Percentiles rank a stretch among this genome's conserved stretches.
Conservation (phyloP, 495 filamentous ascomycete genomes). For the Neurospora tetraspora region DNA sequence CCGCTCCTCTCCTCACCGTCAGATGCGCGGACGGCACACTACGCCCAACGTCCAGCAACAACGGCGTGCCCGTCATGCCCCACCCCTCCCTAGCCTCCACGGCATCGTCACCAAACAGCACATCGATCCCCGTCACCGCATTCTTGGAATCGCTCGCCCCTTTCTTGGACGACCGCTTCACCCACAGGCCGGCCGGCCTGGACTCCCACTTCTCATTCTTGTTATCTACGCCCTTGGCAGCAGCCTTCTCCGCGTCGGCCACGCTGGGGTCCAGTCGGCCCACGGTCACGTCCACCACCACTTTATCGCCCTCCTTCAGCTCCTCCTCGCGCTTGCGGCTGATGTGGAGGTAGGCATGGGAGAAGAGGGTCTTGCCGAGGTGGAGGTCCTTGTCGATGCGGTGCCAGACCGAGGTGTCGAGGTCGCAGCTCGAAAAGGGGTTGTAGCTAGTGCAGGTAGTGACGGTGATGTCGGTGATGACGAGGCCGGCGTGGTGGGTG, state of each 20-base stretch:
- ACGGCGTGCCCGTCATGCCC: constrained; percentile 59
- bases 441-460: constrained; percentile 66
- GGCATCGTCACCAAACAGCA: constrained; percentile 88
- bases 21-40: constrained; percentile 59
- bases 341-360: constrained; percentile 74
- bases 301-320: constrained; percentile 58
- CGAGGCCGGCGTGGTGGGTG: constrained; percentile 64
- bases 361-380: constrained; percentile 60
- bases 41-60: constrained; percentile 53
- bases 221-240: constrained; percentile 39
- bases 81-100: constrained; percentile 80
- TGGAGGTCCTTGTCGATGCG: constrained; percentile 90
- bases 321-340: constrained; percentile 85
- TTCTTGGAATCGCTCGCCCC: constrained; percentile 69
- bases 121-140: constrained; percentile 75
- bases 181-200: constrained; percentile 72
- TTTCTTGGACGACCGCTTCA: constrained; percentile 66
- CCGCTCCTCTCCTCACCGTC: constrained; percentile 63
- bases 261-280: constrained; percentile 52
- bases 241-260: constrained; percentile 29
- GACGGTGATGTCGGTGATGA: constrained; percentile 87
- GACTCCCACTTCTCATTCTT: constrained; percentile 67
- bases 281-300: constrained; percentile 77
- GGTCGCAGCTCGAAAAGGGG: constrained; percentile 66
- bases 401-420: constrained; percentile 68